Evolutionary conservation across 768 basidiomycete genomes (phyloP), one percentile per base, ranked within the genome.

Genomic region (Calocera viscosa): DNA sequence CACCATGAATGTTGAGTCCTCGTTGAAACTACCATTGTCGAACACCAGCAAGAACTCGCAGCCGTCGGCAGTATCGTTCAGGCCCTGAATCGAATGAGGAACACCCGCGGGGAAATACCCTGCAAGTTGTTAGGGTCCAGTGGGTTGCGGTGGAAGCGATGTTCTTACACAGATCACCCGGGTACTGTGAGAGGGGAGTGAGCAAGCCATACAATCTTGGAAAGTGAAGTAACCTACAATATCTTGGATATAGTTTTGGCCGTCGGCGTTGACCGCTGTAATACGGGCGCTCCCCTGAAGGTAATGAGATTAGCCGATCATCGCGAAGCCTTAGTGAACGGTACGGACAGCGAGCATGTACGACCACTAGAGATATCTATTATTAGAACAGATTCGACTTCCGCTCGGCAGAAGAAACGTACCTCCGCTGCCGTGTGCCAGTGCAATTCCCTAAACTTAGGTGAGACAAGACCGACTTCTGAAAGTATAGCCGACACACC

Each of bases 21-120:
- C 86, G 32, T 78, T 80, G 70, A 86, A 86, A 12, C 72, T 75
- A 0, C 83, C 84, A 66, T 78, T 74, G 71, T 81, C 79, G 70
- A 84, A 84, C 28, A 84, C 82, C n/a, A 86, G 76, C 26, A 86
- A 76, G 70, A 84, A 84, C 70, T 85, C 83, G 1, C 81, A 76
- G 38, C 83, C 83, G 5, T 78, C 78, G 7, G 43, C 72, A 8
- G 72, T 66, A 32, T 69, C 67, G 26, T 60, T 60, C 26, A 60
- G 30, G 30, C 26, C 84, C 73, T 84, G 83, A 11, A 85, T 75
- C n/a, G 81, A 81, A 70, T 86, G 85, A 0, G 85, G 83, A 49
- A 75, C 78, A 11, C 84, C 84, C 1, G 84, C 72, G 1, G 84
- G 83, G 74, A 85, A 84, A 68, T 80, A 86, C 67, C 53, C 53